Evolutionary conservation across 2,329 filamentous ascomycete genomes (phyloP), one percentile per base, ranked within the genome.

Genomic region (Bimuria novae-zelandiae): DNA sequence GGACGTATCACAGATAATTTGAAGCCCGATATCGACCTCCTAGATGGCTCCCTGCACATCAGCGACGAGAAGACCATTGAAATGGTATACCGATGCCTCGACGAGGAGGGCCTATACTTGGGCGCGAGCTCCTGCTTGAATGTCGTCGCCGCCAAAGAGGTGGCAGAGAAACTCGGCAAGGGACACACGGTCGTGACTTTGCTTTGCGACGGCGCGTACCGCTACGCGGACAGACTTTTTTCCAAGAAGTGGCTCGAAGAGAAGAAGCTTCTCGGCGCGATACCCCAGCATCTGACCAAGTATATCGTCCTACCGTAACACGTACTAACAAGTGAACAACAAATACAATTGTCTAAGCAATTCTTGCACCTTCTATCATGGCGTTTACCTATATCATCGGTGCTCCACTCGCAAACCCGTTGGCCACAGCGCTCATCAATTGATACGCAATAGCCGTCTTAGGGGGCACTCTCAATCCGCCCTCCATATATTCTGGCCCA

Each of bases 1-100:
- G 94, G 94, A 32, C 89, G 94, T 47, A 84, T 99, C 46, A 99
- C 94, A n/a, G 90, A 96, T 70, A 99, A 99, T 76, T 78, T 99
- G 60, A 80, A 85, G 75, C 89, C 89, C 3, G 94, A 99, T 68
- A 83, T 99, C 52, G 88, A 82, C 55, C 80, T 96, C 39, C 69
- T 97, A 14, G 94, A 97, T 76, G 92, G 88, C 53, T 90, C 91
- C 30, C 69, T 99, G 66, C 82, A 87, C 71, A 91, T 99, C 63
- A 83, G 85, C 56, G 94, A 99, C 71, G 92, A 94, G 79, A 92
- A 96, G 84, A 95, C 87, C 67, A 93, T 99, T 63, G 90, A 90
- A 76, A 97, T 97, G 94, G 91, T 99, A 39, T 99, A 97, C 79
- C 82, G 93, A 60, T 96, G 93, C 70, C 80, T 99, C 58, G 92